These are phyloP conservation scores for Apophysomyces elegans DNA, from an alignment of 371 early-diverging fungal species.

Conservation along the genomic window DNA sequence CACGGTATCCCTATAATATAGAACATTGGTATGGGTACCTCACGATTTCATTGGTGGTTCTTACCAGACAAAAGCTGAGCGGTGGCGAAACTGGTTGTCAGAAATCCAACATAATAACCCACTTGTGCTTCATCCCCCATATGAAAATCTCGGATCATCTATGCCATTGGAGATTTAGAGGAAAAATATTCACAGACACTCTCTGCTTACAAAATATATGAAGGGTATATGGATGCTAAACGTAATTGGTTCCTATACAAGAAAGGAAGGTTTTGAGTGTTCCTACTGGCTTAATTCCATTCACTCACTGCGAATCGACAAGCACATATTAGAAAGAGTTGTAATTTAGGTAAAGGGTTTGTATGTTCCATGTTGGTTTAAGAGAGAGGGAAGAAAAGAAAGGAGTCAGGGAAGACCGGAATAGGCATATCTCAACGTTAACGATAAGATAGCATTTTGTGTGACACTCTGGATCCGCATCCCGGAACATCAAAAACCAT, in stretches of 20 bases:
- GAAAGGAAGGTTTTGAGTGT: conserved; percentile 21
- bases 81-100: conserved; percentile 67
- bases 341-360: too few relatives aligned
- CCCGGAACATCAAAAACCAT: too few relatives aligned
- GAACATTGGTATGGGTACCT: neutral
- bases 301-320: conserved; percentile 48
- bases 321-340: conserved; percentile 57
- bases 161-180: neutral
- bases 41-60: neutral
- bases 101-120: conserved; percentile 68
- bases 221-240: conserved; percentile 68
- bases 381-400: too few relatives aligned
- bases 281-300: neutral
- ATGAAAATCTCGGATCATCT: conserved; percentile 67
- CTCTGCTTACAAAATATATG: conserved; percentile 50
- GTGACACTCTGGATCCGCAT: too few relatives aligned
- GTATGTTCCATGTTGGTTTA: too few relatives aligned
- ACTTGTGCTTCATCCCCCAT: conserved; percentile 56
- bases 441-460: too few relatives aligned
- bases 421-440: too few relatives aligned
- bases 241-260: conserved; percentile 64
- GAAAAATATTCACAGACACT: neutral
- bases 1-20: conserved; percentile 49
- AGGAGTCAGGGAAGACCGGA: too few relatives aligned
- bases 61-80: conserved; percentile 64